Conservation (phyloP, 2,329 filamentous ascomycete genomes). For the Apiospora rasikravindrae region DNA sequence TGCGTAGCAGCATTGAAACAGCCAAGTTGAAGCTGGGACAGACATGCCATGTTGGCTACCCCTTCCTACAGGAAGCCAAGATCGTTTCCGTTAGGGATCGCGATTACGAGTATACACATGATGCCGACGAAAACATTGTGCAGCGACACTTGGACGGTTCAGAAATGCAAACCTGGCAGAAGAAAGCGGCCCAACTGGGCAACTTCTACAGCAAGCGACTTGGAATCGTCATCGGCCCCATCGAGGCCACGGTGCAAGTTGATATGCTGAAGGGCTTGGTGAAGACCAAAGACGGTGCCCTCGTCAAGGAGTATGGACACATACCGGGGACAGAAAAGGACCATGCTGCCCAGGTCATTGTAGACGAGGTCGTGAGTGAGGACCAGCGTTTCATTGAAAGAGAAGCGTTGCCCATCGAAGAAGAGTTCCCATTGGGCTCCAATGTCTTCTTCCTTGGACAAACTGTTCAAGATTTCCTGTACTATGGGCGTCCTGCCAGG, state of each 20-base stretch:
- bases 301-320: constrained; percentile 89
- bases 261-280: constrained; percentile 90
- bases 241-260: constrained; percentile 89
- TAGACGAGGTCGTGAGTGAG: constrained; percentile 87
- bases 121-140: constrained; percentile 65
- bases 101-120: constrained; percentile 83
- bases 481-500: constrained; percentile 85
- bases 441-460: constrained; percentile 94
- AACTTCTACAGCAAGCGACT: constrained; percentile 88
- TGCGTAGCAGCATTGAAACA: constrained; percentile 69
- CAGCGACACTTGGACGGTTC: constrained; percentile 73
- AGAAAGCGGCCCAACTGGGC: constrained; percentile 84
- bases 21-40: constrained; percentile 84
- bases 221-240: constrained; percentile 82
- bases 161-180: constrained; percentile 83
- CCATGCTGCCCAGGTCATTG: constrained; percentile 89
- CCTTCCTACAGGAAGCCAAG: constrained; percentile 93
- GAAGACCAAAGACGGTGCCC: constrained; percentile 89
- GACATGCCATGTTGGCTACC: constrained; percentile 89
- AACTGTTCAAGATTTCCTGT: constrained; percentile 58
- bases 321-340: constrained; percentile 86
- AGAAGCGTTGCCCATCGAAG: constrained; percentile 82
- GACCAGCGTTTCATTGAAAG: constrained; percentile 94
- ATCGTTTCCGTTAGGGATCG: constrained; percentile 90
- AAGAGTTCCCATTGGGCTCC: constrained; percentile 86